Base-by-base conservation (phyloP, 805 yeast species). In the Ogataea haglerorum region DNA sequence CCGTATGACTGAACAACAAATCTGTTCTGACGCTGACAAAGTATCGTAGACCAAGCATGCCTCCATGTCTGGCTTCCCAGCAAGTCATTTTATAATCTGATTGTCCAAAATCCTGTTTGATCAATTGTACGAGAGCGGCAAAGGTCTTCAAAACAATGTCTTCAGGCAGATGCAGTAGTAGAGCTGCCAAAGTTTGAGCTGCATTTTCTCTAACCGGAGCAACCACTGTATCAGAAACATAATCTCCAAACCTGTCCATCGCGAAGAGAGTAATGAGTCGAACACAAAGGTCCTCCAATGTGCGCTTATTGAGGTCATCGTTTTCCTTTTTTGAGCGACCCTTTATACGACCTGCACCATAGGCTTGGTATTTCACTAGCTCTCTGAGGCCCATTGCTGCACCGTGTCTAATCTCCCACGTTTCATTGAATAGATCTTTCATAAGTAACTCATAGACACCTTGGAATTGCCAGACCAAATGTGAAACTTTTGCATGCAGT, bases 11-110 rank as follows among this genome's bases (percentile, higher is more conserved):
- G 23, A 82, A 68, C 16, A 91, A 67, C n/a, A 89, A 73, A 48
- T 85, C 93, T 0, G 88, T 80, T 52, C 95, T 73, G 3, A 91
- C 88, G 45, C 95, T 83, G 9, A 91, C 99, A 52, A 93, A 82
- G 62, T 93, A 93, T 38, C 95, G 72, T 38, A 93, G 69, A 0
- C 98, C 99, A 10, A 93, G 74, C 82, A 93, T 80, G 35, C 98
- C 99, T 52, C 98, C 99, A 68, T 93, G 99, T 44, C 93, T 85
- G 3, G 96, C 98, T 59, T 95, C 97, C 99, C 99, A 93, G 40
- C 89, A 75, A 3, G 83, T 78, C 13, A 66, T 56, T 31, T 72
- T 67, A 10, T 69, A 61, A 1, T 68, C 78, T 16, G 76, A 60
- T 16, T 46, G 49, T n/a, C 40, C 37, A 4, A 67, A 54, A 30